Evolutionary conservation across 2,329 filamentous ascomycete genomes (phyloP).

Genomic region (Phyllosticta ampelicida): DNA sequence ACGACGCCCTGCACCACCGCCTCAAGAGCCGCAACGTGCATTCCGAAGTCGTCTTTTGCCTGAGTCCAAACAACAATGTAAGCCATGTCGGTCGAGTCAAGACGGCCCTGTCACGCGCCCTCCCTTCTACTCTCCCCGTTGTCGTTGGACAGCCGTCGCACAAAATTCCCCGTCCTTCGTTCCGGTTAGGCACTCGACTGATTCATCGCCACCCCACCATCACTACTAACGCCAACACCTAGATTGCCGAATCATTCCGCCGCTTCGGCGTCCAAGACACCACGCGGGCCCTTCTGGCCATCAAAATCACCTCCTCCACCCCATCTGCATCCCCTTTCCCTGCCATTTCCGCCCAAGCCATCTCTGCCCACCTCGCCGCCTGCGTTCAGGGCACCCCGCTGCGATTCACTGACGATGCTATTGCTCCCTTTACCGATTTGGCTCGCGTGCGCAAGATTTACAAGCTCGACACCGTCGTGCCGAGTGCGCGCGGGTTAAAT

Average conservation of each 20-base stretch:
- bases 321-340: neutral
- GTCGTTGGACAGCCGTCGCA: neutral
- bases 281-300: constrained; percentile 62
- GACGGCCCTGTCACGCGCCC: neutral
- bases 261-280: constrained; percentile 68
- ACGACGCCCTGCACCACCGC: constrained; percentile 47
- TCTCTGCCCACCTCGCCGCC: constrained; percentile 49
- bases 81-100: constrained; percentile 15
- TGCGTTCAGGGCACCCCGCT: constrained; percentile 52
- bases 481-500: constrained; percentile 16
- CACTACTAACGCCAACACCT: neutral
- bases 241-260: constrained; percentile 89
- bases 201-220: neutral
- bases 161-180: neutral
- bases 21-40: constrained; percentile 78
- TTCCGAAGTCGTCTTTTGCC: constrained; percentile 71
- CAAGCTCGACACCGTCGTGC: constrained; percentile 57
- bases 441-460: constrained; percentile 54
- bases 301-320: constrained; percentile 55
- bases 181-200: neutral
- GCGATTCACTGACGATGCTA: constrained; percentile 51
- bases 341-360: constrained; percentile 27
- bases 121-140: constrained; percentile 1
- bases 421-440: constrained; percentile 34
- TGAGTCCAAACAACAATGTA: constrained; percentile 78